Evolutionary conservation across 352 stramenopile species (phyloP).

Genomic region (Globisporangium mamillatum): DNA sequence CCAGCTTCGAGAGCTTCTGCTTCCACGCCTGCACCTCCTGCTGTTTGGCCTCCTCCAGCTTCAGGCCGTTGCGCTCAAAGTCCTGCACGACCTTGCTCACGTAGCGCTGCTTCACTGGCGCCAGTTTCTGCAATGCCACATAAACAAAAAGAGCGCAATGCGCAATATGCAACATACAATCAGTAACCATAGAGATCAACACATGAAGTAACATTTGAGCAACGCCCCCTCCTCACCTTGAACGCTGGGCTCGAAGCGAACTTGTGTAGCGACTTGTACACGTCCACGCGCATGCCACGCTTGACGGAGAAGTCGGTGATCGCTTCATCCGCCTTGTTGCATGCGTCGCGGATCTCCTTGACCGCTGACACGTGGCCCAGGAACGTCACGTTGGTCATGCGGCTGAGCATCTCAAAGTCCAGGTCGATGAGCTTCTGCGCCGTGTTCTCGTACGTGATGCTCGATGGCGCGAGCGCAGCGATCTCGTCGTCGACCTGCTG

Average conservation of each 20-base stretch:
- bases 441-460: constrained; percentile 63
- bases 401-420: constrained; percentile 82
- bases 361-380: constrained; percentile 69
- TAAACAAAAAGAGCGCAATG: neutral
- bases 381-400: constrained; percentile 85
- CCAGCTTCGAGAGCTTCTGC: constrained; percentile 84
- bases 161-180: neutral
- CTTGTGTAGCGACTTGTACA: constrained; percentile 73
- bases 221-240: constrained; percentile 25
- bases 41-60: constrained; percentile 62
- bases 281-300: constrained; percentile 78
- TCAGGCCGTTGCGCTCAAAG: constrained; percentile 86
- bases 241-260: constrained; percentile 48
- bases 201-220: constrained; percentile 4
- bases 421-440: constrained; percentile 78
- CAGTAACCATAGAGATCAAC: neutral
- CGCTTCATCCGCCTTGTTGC: constrained; percentile 73
- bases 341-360: constrained; percentile 74
- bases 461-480: constrained; percentile 31
- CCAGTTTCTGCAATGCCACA: constrained; percentile 35
- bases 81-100: constrained; percentile 72
- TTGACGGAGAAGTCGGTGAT: constrained; percentile 77
- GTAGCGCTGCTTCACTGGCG: constrained; percentile 67
- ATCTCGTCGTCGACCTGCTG: constrained; percentile 74
- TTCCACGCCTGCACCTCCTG: constrained; percentile 77